Base-by-base conservation (phyloP, 2,329 filamentous ascomycete species). In the Achaetomium macrosporum region DNA sequence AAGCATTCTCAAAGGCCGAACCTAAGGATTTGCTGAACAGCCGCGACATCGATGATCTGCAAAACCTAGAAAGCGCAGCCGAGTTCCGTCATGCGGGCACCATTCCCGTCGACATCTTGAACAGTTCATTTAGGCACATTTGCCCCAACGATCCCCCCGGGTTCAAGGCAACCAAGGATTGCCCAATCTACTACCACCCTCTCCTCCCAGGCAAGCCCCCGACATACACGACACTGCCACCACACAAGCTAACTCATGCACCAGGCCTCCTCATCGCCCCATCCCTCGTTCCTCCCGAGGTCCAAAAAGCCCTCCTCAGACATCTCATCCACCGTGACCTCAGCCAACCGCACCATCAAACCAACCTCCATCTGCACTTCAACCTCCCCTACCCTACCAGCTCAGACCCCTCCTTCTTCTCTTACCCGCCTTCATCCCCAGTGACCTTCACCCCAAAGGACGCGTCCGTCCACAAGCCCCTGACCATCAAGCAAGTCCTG, bases 241-340 rank as follows among this genome's bases (percentile, higher is more conserved):
- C 5, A 5, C 8, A 10, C 7, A 7, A n/a, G 30, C 29, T n/a
- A 42, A 51, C 16, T 30, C 6, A 43, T 20, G 7, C 42, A 12
- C 33, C 57, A 95, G 92, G 92, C 56, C 81, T 99, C 10, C 76
- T 87, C 51, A 79, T 97, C 48, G 72, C 91, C 2, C 91, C 91
- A 12, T 78, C 79, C 25, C 73, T 97, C 9, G 71, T 97, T 10
- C 85, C 90, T 5, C 77, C 80, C 15, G 63, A 72, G 6, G 74
- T 88, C 13, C 93, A 99, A 67, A 72, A 76, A 54, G 71, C 74
- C 36, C 75, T 97, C 2, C 76, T 97, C 5, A 81, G 82, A 42
- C 82, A 81, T 50, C 78, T 96, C 57, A 74, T 96, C 30, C 68
- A 71, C 58, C 63, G 72, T 42, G 86, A 92, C 66, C 77, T 93